phyloP scores from a whole-genome alignment of 345 rosid species.

The Acer yangbiense region DNA sequence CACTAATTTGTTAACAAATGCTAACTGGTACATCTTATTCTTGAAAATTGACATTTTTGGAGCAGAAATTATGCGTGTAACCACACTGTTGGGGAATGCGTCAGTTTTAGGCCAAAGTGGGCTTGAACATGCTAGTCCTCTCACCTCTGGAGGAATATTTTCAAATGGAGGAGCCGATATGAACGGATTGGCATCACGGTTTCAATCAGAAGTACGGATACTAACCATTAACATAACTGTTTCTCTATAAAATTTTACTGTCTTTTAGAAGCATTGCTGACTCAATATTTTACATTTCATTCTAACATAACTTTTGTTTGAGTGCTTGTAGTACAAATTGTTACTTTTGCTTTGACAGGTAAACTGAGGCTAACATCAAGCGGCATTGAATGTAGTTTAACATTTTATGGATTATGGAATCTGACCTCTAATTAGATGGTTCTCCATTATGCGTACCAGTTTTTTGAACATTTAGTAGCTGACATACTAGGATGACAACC shows the following conservation, averaged over 20 bases:
- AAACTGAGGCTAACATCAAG: conserved; percentile 45
- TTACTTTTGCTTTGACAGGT: conserved; percentile 42
- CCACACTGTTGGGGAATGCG: conserved; percentile 98
- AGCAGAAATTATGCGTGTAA: conserved; percentile 99
- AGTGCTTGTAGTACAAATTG: conserved; percentile 41
- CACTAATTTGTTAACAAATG: conserved; percentile 68
- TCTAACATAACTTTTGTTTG: conserved; percentile 58
- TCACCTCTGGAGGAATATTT: conserved; percentile 86
- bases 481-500: conserved; percentile 3
- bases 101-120: conserved; percentile 97
- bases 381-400: conserved; percentile 27
- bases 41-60: conserved; percentile 96
- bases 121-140: conserved; percentile 93
- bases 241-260: conserved; percentile 64
- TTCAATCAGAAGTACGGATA: conserved; percentile 99
- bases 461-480: not conserved
- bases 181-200: conserved; percentile 90
- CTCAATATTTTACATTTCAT: conserved; percentile 41
- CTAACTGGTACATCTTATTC: conserved; percentile 95
- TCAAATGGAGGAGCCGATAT: conserved; percentile 94
- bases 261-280: conserved; percentile 56
- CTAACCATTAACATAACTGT: conserved; percentile 98
- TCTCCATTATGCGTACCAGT: not conserved
- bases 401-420: conserved; percentile 21
- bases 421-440: conserved; percentile 22